Base-by-base conservation (phyloP, 495 filamentous ascomycete species). In the Tuber indicum region DNA sequence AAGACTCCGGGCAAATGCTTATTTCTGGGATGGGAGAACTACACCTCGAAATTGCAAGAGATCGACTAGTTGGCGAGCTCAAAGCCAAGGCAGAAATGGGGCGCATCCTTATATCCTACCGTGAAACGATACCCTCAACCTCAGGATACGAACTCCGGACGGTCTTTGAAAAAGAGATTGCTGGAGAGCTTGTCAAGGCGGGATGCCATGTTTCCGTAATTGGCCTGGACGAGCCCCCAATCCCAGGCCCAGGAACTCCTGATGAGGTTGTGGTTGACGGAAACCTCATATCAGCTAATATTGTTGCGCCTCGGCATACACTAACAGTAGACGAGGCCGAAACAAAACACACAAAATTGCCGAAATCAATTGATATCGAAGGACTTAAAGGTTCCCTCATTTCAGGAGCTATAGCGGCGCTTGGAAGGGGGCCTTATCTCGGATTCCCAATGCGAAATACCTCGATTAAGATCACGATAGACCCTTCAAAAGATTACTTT, bases 11-110 rank as follows among this genome's bases (percentile, higher is more conserved):
- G 1, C 95, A 97, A 79, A 97, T 94, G 26, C 91, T 97, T 14
- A 87, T 99, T 2, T 93, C 92, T 52, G 96, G 96, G 17, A 99
- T 99, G 96, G 96, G 96, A 4, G 93, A 97, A 74, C 89, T 99
- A n/a, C 96, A 99, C 84, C 89, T 99, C 4, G 96, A 99, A 79
- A 96, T 99, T 49, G 94, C 96, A 5, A 87, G 91, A 43, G 93
- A 98, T 84, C 88, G 95, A 36, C 89, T 99, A 10, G 88, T 95
- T 73, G 91, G 91, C 49, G 93, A 98, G 78, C 91, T 97, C 84
- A 97, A 95, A 82, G 93, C 88, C 78, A 98, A 91, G 82, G 94
- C 94, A 9, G 85, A 91, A 19, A 97, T 96, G 89, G 94, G 96
- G n/a, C 89, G 90, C 58, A 97, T 98, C 75, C 91, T 97, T 78